Evolutionary conservation across 2,329 filamentous ascomycete species (phyloP), one percentile per base, ranked within the genome.

Genomic region (Graphiopsis chlorocephala): DNA sequence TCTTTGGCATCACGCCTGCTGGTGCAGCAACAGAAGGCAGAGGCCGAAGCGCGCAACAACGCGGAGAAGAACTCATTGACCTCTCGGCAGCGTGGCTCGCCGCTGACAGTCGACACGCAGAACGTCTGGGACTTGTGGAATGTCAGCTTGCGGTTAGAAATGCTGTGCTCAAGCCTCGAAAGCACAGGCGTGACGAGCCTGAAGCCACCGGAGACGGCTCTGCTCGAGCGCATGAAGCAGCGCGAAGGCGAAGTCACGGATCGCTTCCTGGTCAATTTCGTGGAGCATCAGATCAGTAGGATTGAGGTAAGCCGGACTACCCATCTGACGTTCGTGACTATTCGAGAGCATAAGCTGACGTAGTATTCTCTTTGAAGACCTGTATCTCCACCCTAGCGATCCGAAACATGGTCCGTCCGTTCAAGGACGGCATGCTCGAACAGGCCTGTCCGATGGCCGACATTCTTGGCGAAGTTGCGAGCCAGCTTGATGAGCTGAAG

Each of bases 231-330:
- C 68, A 87, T 90, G 79, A 89, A 87, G 76, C 82, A 83, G 65
- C 80, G 88, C 48, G 92, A 91, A 59, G 92, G 92, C 12, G 93
- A 97, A 75, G 86, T 97, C 62, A 92, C 93, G 29, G 95, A 98
- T 81, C 84, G 87, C 61, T 94, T 96, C 78, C 81, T 98, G 78
- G 80, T 96, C 64, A 93, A 92, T 73, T 92, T 99, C 73, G 85
- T 98, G 77, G 93, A 96, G 76, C 93, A 98, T 75, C 93, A 97
- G 83, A 90, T 99, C 71, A 93, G 91, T 76, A 88, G 95, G 73
- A 96, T 99, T 76, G 95, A 99, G 88, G 93, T 96, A 82, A 79
- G 89, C 79, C 57, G n/a, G 11, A 12, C n/a, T 7, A 20, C n/a
- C 8, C n/a, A 20, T 5, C 11, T 20, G n/a, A 31, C 6, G 2